These are phyloP conservation scores for Calocybe gangraenosa DNA, from an alignment of 768 basidiomycete species.

Conservation along the genomic window DNA sequence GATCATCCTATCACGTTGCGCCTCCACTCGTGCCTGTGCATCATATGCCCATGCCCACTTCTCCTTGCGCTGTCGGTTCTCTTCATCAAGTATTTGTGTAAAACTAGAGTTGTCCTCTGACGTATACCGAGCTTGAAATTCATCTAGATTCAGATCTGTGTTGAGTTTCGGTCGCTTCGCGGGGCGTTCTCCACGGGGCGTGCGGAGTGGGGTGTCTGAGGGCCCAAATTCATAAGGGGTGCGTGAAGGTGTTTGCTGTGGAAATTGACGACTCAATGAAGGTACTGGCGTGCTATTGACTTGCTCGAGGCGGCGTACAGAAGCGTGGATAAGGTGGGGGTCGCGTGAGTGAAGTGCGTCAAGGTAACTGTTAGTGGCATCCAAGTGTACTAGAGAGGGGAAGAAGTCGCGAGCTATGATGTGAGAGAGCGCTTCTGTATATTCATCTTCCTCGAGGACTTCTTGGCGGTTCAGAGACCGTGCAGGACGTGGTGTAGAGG, in stretches of 20 bases:
- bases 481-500: conserved; percentile 23
- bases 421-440: conserved; percentile 81
- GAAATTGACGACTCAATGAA: conserved; percentile 25
- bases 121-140: conserved; percentile 88
- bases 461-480: conserved; percentile 70
- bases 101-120: conserved; percentile 98
- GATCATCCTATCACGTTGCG: conserved; percentile 58
- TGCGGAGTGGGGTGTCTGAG: conserved; percentile 63
- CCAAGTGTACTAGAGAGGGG: conserved; percentile 85
- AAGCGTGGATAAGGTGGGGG: conserved; percentile 68
- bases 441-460: conserved; percentile 90
- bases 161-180: conserved; percentile 60
- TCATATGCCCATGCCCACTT: conserved; percentile 93
- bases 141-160: conserved; percentile 65
- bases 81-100: conserved; percentile 84
- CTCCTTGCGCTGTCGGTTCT: conserved; percentile 79
- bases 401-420: conserved; percentile 99
- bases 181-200: conserved; percentile 39
- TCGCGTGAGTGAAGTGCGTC: conserved; percentile 76
- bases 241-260: conserved; percentile 44
- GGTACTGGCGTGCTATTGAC: conserved; percentile 47
- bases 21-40: conserved; percentile 78
- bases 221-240: conserved; percentile 63
- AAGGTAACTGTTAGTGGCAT: conserved; percentile 84
- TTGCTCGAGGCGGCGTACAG: conserved; percentile 70